These are phyloP conservation scores for Diaporthe ilicicola DNA, from an alignment of 2,329 filamentous ascomycete genomes.

Conservation along the genomic window DNA sequence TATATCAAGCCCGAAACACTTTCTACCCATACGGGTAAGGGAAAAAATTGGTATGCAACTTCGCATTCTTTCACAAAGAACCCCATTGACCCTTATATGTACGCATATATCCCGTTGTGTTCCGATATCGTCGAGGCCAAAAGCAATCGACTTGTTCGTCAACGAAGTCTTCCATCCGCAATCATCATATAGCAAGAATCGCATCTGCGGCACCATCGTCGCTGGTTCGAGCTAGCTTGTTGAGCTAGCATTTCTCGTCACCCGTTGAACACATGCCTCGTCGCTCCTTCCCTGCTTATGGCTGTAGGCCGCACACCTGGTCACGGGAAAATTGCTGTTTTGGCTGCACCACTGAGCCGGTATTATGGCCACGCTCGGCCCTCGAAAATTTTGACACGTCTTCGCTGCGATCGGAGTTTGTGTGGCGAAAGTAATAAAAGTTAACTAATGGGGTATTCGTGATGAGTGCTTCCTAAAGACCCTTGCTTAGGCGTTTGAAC, in stretches of 20 bases:
- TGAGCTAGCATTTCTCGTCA: background rate
- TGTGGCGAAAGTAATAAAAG: background rate
- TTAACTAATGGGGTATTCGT: background rate
- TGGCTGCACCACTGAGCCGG: background rate
- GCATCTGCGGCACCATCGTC: background rate
- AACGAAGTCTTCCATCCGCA: background rate
- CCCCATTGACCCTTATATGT: background rate
- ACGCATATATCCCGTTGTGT: constrained; percentile 14
- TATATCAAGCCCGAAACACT: background rate
- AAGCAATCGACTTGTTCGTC: background rate
- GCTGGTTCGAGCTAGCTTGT: background rate
- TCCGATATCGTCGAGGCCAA: constrained; percentile 6
- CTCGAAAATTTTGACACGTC: background rate
- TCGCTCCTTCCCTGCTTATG: background rate
- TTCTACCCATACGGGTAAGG: background rate
- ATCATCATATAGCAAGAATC: background rate
- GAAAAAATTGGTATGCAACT: background rate
- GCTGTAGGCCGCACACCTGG: background rate
- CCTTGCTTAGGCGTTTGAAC: constrained; percentile 83
- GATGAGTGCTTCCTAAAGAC: constrained; percentile 41
- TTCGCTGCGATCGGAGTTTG: background rate
- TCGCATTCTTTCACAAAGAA: background rate
- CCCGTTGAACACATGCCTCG: background rate
- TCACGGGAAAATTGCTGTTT: background rate
- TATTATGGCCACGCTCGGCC: background rate